Base-by-base conservation (phyloP, 768 basidiomycete species). In the Leucocoprinus leucothites region DNA sequence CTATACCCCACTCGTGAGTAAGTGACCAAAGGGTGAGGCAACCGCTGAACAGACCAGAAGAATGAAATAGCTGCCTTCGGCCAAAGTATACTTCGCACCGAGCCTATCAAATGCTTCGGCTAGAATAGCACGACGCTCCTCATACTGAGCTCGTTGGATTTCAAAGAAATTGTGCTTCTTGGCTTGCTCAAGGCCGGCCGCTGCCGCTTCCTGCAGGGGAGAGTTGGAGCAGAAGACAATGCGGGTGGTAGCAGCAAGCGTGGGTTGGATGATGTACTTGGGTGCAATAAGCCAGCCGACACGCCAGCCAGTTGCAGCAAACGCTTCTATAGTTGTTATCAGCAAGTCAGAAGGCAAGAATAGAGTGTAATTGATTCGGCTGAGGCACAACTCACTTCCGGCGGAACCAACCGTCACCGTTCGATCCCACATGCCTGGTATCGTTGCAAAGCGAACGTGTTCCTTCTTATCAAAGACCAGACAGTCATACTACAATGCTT, bases 341-440 rank as follows among this genome's bases (percentile, higher is more conserved):
- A 56, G 47, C 25, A 47, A 6, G n/a, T 26, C 19, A 31, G n/a
- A 19, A 18, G n/a, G 24, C 3, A 26, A 16, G 36, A 19, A 31
- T 3, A 18, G 31, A 34, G 31, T n/a, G 9, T 18, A 9, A 8
- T 16, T 25, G 28, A 19, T 19, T 24, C 31, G 26, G 8, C 5
- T n/a, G n/a, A 9, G 31, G 18, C 18, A 35, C 28, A 43, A 47
- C 86, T 74, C 71, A 93, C 93, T 96, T 62, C 94, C 94, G 25
- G 91, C 95, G n/a, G 93, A 95, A 38, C 89, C 86, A 52, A 98
- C 91, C 6, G 96, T 98, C 41, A 99, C 86, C 0, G 97, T 99
- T 42, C 97, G 85, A 61, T 98, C 91, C 95, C 95, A 98, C 91
- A 98, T 97, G 19, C 94, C 92, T 4, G 94, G 95, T n/a, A 99